Evolutionary conservation across 1,284 basidiomycete species (phyloP).

Genomic region (Microstroma glucosiphilum): DNA sequence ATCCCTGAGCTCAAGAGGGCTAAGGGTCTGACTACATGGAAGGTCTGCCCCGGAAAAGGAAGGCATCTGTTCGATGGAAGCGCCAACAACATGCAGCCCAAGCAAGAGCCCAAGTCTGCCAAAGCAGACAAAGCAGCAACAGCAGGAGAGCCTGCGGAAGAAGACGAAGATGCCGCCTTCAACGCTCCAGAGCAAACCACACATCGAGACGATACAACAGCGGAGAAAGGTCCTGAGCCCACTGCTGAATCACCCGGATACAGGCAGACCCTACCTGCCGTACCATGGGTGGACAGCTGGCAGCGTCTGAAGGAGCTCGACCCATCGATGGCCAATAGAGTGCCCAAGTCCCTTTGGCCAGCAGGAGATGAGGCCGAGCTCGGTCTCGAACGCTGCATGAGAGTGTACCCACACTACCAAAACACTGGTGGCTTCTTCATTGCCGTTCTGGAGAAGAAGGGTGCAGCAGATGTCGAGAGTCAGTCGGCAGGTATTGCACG

Average conservation of each 20-base stretch:
- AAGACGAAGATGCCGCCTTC: constrained; percentile 10
- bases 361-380: constrained; percentile 43
- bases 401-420: constrained; percentile 79
- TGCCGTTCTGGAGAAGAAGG: constrained; percentile 67
- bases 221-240: constrained; percentile 15
- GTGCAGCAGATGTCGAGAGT: constrained; percentile 29
- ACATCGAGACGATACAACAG: constrained; percentile 6
- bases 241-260: constrained; percentile 27
- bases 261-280: constrained; percentile 30
- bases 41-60: constrained; percentile 40
- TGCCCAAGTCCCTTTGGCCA: constrained; percentile 43
- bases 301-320: constrained; percentile 39
- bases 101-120: constrained; percentile 21
- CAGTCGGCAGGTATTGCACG: constrained; percentile 45
- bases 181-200: neutral
- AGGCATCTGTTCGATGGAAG: constrained; percentile 26
- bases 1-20: constrained; percentile 69
- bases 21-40: constrained; percentile 42
- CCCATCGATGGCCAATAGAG: constrained; percentile 32
- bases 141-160: constrained; percentile 25
- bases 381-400: constrained; percentile 40
- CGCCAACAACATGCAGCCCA: constrained; percentile 16
- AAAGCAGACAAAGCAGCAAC: constrained; percentile 19
- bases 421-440: constrained; percentile 98
- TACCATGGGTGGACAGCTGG: constrained; percentile 43